Evolutionary conservation across 2,329 filamentous ascomycete genomes (phyloP).

Genomic region (Massarina eburnea): DNA sequence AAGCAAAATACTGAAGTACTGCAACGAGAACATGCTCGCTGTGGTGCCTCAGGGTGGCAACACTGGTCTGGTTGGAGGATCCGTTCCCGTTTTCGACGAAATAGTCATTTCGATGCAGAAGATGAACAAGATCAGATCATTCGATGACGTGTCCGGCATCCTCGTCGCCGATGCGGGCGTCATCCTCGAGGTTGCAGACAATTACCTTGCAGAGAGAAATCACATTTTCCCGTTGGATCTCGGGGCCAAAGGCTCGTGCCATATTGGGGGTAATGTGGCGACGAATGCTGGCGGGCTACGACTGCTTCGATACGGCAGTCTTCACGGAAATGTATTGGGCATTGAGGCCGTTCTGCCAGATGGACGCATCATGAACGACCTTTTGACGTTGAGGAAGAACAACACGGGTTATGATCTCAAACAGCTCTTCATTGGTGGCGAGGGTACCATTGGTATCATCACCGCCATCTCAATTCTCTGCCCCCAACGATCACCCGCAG

Average conservation of each 20-base stretch:
- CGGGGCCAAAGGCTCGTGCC: constrained; percentile 96
- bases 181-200: constrained; percentile 86
- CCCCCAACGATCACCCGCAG: constrained; percentile 80
- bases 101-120: constrained; percentile 88
- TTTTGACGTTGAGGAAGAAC: constrained; percentile 90
- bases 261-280: constrained; percentile 92
- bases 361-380: constrained; percentile 86
- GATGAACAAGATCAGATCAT: constrained; percentile 89
- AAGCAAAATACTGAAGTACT: constrained; percentile 88
- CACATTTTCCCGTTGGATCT: constrained; percentile 95
- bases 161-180: constrained; percentile 89
- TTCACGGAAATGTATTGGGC: constrained; percentile 90
- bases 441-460: constrained; percentile 93
- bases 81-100: constrained; percentile 96
- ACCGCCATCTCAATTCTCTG: constrained; percentile 88
- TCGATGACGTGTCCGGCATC: constrained; percentile 90
- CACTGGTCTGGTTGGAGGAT: constrained; percentile 92
- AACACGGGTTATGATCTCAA: constrained; percentile 98
- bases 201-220: constrained; percentile 76
- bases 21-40: constrained; percentile 87
- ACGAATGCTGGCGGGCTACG: constrained; percentile 94
- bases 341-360: constrained; percentile 92
- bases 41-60: constrained; percentile 98
- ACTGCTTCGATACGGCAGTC: constrained; percentile 85
- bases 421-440: constrained; percentile 92